Conservation (phyloP, 768 basidiomycete species). For the Cyathus striatus region DNA sequence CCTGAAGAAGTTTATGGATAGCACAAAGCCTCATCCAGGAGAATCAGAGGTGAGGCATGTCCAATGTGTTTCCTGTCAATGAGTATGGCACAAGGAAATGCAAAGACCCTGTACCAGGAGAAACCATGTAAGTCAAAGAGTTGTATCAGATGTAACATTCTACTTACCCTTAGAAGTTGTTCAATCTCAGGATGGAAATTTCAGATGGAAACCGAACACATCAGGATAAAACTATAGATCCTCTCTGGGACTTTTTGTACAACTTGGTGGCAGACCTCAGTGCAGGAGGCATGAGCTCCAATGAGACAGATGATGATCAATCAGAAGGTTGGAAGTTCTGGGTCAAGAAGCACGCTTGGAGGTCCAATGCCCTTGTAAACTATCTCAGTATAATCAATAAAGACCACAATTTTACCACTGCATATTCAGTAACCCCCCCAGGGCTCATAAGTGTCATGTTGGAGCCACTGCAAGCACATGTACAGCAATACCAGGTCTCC, state of each 20-base stretch:
- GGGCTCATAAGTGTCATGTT: background rate
- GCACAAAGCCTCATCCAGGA: background rate
- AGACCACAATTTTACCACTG: slow-evolving; percentile 2
- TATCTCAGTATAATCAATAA: slow-evolving; percentile 6
- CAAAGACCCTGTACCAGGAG: background rate
- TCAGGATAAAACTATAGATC: background rate
- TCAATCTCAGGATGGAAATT: background rate
- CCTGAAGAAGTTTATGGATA: background rate
- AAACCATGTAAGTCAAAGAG: background rate
- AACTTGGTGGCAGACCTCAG: background rate
- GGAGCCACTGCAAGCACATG: slow-evolving; percentile 1
- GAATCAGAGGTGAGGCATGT: background rate
- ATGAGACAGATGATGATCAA: slow-evolving; percentile 1
- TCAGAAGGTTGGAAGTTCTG: background rate
- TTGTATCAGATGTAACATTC: background rate
- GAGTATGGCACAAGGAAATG: no score
- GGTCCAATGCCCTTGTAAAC: background rate
- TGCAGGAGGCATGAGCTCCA: slow-evolving; percentile 2
- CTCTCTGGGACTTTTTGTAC: slow-evolving; percentile 4
- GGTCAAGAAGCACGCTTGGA: slow-evolving; percentile 2
- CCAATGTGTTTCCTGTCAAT: background rate
- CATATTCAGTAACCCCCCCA: slow-evolving; percentile 1
- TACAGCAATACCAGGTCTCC: slow-evolving; percentile 2
- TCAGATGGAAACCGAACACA: background rate
- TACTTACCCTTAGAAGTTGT: background rate